Base-by-base conservation (phyloP, 805 yeast genomes). In the Wickerhamiella qilinensis region DNA sequence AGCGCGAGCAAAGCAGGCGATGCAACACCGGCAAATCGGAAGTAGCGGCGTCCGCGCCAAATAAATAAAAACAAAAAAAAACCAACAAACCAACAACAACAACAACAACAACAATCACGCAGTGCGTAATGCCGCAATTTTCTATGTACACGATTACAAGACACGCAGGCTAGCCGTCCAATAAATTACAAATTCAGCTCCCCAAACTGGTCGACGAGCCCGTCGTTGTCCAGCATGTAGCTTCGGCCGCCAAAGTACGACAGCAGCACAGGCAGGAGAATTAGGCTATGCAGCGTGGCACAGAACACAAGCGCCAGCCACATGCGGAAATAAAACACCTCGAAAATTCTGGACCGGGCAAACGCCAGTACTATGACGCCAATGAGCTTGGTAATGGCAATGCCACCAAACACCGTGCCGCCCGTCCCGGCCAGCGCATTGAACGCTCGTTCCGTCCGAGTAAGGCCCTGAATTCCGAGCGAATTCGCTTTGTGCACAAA, bases 251-350 rank as follows among this genome's bases (percentile, higher is more conserved):
- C 93, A 46, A 66, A 63, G 37, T 64, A 58, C 20, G 83, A 68
- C 30, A 88, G 62, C 20, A 78, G 54, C 4, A 83, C 71, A 0
- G 98, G 98, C 38, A 88, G 62, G 40, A 88, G 71, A 29, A 81
- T 67, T 38, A 88, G 64, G 3, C 91, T 71, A 55, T 88, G 96
- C 1, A 79, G 46, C 0, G 86, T 73, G 1, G 94, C 94, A 40
- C 81, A 63, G 1, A 79, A 44, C 7, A 88, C 77, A 43, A 88
- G 64, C 1, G 85, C 65, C 11, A 81, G 59, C 97, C 97, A 88
- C 95, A 88, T 86, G 43, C 94, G 63, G 65, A 88, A 88, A 56
- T 91, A 88, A 57, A 83, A 88, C 1, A 88, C 71, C 47, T 84
- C 93, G 57, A 88, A 91, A 22, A 88, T 86, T 55, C 79, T 75